These are phyloP conservation scores for Panicum miliaceum DNA, from an alignment of 176 grass and related monocot species.

Conservation along the genomic window DNA sequence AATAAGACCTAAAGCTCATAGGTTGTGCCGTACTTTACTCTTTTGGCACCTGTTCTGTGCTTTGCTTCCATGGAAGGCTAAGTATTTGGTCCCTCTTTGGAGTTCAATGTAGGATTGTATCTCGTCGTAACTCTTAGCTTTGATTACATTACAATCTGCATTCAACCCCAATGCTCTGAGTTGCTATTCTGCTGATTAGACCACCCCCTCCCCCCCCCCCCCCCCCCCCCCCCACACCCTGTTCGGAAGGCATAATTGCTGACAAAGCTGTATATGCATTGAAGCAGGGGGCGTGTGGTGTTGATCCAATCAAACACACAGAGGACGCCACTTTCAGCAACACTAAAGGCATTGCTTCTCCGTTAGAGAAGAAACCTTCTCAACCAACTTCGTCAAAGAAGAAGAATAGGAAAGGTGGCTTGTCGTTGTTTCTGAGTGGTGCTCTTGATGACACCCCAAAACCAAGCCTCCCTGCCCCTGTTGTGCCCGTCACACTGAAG, in stretches of 20 bases:
- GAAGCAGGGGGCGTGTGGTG: conserved; percentile 52
- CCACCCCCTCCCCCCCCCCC: too few species aligned
- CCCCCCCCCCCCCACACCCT: not conserved
- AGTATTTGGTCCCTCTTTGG: conserved; percentile 31
- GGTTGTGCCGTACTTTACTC: conserved; percentile 20
- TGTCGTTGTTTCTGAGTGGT: conserved; percentile 93
- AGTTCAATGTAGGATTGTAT: conserved; percentile 23
- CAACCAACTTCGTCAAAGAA: conserved; percentile 68
- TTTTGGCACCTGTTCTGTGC: conserved; percentile 44
- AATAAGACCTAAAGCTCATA: conserved; percentile 36
- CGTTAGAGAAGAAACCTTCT: conserved; percentile 54
- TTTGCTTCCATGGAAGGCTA: conserved; percentile 47
- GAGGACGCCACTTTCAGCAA: conserved; percentile 51
- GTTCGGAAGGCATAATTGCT: conserved; percentile 14
- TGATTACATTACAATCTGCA: not conserved
- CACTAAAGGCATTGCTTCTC: conserved; percentile 48
- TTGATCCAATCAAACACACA: conserved; percentile 47
- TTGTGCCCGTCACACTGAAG: conserved; percentile 57
- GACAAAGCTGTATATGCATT: conserved; percentile 42
- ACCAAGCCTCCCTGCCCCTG: conserved; percentile 48
- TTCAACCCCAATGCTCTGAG: not conserved
- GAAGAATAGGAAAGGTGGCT: conserved; percentile 91
- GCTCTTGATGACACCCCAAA: conserved; percentile 91
- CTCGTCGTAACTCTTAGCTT: conserved; percentile 1
- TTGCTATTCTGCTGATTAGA: too few species aligned